Evolutionary conservation across 2,329 filamentous ascomycete species (phyloP).

Genomic region (Mycosphaerella arachidis): DNA sequence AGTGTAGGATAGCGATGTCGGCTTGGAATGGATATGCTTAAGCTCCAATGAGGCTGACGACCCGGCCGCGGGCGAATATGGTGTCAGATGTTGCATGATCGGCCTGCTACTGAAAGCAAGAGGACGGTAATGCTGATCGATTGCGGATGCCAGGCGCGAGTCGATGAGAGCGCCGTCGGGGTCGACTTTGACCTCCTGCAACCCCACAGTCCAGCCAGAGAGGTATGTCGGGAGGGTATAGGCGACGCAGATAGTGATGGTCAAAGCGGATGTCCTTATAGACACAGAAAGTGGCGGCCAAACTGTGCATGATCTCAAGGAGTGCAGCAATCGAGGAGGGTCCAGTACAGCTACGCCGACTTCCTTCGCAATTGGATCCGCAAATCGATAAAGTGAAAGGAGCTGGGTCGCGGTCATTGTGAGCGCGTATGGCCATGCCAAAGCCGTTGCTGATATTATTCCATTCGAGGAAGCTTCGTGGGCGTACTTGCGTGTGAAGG

Average conservation of each 20-base stretch:
- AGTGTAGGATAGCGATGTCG: constrained; percentile 50
- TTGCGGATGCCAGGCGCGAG: constrained; percentile 49
- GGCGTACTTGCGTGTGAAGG: constrained; percentile 51
- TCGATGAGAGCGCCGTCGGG: constrained; percentile 45
- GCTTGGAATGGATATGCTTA: constrained; percentile 37
- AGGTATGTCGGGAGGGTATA: constrained; percentile 75
- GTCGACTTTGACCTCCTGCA: constrained; percentile 79
- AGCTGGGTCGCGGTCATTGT: constrained; percentile 71
- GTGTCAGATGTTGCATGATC: constrained; percentile 26
- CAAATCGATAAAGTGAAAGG: constrained; percentile 63
- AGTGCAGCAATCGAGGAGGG: constrained; percentile 63
- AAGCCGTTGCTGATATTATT: constrained; percentile 65
- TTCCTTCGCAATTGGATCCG: not conserved
- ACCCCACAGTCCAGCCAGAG: constrained; percentile 79
- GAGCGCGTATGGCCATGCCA: constrained; percentile 69
- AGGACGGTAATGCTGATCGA: constrained; percentile 44
- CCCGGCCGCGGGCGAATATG: constrained; percentile 11
- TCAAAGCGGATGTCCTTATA: constrained; percentile 61
- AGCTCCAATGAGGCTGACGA: constrained; percentile 20
- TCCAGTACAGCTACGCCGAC: constrained; percentile 18
- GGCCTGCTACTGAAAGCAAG: constrained; percentile 32
- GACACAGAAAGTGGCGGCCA: constrained; percentile 77
- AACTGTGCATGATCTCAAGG: constrained; percentile 74
- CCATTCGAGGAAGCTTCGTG: constrained; percentile 60
- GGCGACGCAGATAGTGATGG: constrained; percentile 75